Base-by-base conservation (phyloP, 148 eudicot genomes). In the Simmondsia chinensis region DNA sequence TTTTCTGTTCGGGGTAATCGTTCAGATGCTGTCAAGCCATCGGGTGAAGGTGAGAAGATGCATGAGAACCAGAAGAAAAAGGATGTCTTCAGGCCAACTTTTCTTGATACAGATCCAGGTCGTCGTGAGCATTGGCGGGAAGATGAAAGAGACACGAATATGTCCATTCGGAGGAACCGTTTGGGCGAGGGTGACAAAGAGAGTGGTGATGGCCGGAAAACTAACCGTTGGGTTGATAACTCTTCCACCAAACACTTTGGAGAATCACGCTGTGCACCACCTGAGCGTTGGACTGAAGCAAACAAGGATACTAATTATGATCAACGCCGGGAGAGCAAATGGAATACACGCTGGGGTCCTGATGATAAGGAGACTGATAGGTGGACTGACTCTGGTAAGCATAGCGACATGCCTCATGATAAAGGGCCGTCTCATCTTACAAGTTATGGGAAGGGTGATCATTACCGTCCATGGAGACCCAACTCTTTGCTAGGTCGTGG, bases 41-140 rank as follows among this genome's bases (percentile, higher is more conserved):
- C 74, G 7, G 80, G 75, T 39, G 50, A 37, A 32, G 74, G 54
- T 25, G 87, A 74, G 12, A 70, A 68, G 49, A 30, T 39, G 54
- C 56, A 19, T 58, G 80, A 68, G 43, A 33, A 18, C 51, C 70
- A 61, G 17, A 86, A 79, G 74, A 93, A 75, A 49, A 82, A 82
- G 40, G 86, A 86, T 66, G 87, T 82, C 34, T 86, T 79, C 56
- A 64, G 96, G 58, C 99, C 94, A 50, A 68, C 89, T 32, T 75
- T 82, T 60, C 79, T 77, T 42, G 86, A 79, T 47, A 64, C 54
- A 70, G 97, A 89, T 36, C 57, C 87, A 9, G 72, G 73, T 50
- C 82, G 87, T 12, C 86, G 89, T 37, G 99, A 86, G 6, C 79
- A 73, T 39, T 91, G 97, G 97, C 97, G 80, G 48, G 97, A 91